A percentile compares a stretch with the other conserved stretches of the same genome.
Evolutionary conservation across 1,139 yeast species (phyloP).

Genomic region (Lodderomyces theae): DNA sequence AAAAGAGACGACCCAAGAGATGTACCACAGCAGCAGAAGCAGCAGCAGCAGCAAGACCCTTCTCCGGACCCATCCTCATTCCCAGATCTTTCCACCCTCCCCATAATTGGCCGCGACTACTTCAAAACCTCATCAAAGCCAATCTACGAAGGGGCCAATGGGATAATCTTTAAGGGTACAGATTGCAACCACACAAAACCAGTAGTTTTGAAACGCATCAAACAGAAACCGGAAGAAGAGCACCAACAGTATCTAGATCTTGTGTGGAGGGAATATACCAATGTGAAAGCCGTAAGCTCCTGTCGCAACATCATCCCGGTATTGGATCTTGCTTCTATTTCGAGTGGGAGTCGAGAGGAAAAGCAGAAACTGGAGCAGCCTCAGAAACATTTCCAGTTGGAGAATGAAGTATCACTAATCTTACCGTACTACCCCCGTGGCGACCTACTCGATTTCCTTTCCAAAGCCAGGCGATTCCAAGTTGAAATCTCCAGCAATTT

Average conservation of each 20-base stretch:
- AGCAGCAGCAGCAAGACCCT: not conserved
- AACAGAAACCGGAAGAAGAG: slow-evolving; percentile 19
- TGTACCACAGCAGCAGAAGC: not conserved
- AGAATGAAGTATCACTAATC: slow-evolving; percentile 25
- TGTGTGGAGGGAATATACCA: slow-evolving; percentile 31
- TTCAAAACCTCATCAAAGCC: slow-evolving; percentile 26
- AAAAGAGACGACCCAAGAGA: not conserved
- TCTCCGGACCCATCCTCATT: not conserved
- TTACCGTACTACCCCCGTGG: slow-evolving; percentile 47
- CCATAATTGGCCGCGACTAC: slow-evolving; percentile 21
- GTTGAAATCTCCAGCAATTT: slow-evolving; percentile 29
- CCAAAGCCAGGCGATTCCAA: slow-evolving; percentile 34
- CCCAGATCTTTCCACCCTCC: slow-evolving; percentile 4
- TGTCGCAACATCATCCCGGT: slow-evolving; percentile 29
- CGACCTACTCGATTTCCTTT: slow-evolving; percentile 44
- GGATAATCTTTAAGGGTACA: slow-evolving; percentile 34
- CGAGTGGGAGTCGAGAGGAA: slow-evolving; percentile 8
- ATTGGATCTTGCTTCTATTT: slow-evolving; percentile 16
- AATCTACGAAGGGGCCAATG: slow-evolving; percentile 47
- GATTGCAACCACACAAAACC: slow-evolving; percentile 19
- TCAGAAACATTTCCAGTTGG: not conserved
- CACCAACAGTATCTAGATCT: slow-evolving; percentile 16
- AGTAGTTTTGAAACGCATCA: slow-evolving; percentile 34
- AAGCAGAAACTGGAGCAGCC: not conserved
- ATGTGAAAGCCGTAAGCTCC: slow-evolving; percentile 26